Base-by-base conservation (phyloP, 1,139 yeast species). In the Nadsonia commutata region DNA sequence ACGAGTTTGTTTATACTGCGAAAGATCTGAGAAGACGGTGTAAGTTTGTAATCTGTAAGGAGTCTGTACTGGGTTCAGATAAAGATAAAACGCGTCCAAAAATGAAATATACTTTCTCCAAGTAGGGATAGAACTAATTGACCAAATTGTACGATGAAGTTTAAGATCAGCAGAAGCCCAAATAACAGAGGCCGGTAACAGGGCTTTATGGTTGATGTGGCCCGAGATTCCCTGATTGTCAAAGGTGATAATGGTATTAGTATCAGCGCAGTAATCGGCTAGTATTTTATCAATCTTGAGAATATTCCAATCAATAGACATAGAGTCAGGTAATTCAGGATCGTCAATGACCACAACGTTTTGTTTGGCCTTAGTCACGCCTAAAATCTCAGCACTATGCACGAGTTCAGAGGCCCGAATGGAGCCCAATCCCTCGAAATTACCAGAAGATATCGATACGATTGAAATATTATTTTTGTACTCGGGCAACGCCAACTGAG, bases 141-240 rank as follows among this genome's bases (percentile, higher is more conserved):
- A 51, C 57, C 62, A 62, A 33, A 62, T 49, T 23, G 46, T 31
- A 16, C 52, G 44, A 27, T 42, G 22, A 3, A 36, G 23, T 2
- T 37, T 37, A 3, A 49, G 40, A 16, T 49, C 44, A 6, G 51
- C 27, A 13, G 45, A 46, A 42, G 59, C 49, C 54, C 67, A 72
- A 19, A 61, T 56, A 40, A 56, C 52, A 3, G 76, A 74, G 1
- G 86, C 94, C 43, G 66, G 59, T 57, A 67, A 71, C 40, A 82
- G 61, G 1, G 94, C 72, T 36, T 68, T 74, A 59, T 93, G 99
- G 59, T 93, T 93, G 18, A 84, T 73, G 61, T 93, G 99, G 43
- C 71, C 68, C 0, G 96, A 85, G 2, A 90, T 81, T 0, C 99
- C 99, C 18, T 56, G 48, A 41, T 71, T 71, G 60, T 90, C 99